These are phyloP conservation scores for Sclerotinia spermophila DNA, from an alignment of 2,329 filamentous ascomycete species.

Conservation along the genomic window DNA sequence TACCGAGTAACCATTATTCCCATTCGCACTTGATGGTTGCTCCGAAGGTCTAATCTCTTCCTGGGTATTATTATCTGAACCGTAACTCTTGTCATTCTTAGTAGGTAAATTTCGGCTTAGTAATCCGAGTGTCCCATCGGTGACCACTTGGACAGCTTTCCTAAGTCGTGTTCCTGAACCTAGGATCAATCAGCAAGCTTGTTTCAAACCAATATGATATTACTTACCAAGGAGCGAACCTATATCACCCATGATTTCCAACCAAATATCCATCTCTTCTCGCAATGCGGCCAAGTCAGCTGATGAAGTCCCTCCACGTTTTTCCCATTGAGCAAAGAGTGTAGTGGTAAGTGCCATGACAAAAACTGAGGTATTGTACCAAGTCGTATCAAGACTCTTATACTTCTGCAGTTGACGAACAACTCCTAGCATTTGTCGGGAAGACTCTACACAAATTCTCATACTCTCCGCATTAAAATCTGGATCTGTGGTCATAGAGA, in stretches of 20 bases:
- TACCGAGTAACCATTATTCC: slow-evolving; percentile 13
- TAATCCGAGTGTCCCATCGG: slow-evolving; percentile 46
- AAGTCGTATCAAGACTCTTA: slow-evolving; percentile 72
- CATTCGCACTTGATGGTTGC: slow-evolving; percentile 6
- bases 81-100: slow-evolving; percentile 39
- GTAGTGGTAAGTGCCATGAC: slow-evolving; percentile 70
- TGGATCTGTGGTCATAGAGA: slow-evolving; percentile 52
- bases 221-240: slow-evolving; percentile 62
- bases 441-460: slow-evolving; percentile 62
- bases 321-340: slow-evolving; percentile 66
- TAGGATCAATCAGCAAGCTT: slow-evolving; percentile 29
- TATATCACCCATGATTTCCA: slow-evolving; percentile 64
- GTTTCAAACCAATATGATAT: not conserved
- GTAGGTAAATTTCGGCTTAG: slow-evolving; percentile 43
- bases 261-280: slow-evolving; percentile 66
- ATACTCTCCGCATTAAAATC: slow-evolving; percentile 59
- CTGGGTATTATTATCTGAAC: not conserved
- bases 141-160: slow-evolving; percentile 46
- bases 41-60: slow-evolving; percentile 21
- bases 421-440: slow-evolving; percentile 59
- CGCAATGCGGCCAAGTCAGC: slow-evolving; percentile 58
- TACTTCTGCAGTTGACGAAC: slow-evolving; percentile 57
- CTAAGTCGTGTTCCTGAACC: slow-evolving; percentile 47
- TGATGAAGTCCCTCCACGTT: slow-evolving; percentile 55
- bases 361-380: slow-evolving; percentile 71